Conservation (phyloP, 306 rosid genomes). For the Parietaria judaica region DNA sequence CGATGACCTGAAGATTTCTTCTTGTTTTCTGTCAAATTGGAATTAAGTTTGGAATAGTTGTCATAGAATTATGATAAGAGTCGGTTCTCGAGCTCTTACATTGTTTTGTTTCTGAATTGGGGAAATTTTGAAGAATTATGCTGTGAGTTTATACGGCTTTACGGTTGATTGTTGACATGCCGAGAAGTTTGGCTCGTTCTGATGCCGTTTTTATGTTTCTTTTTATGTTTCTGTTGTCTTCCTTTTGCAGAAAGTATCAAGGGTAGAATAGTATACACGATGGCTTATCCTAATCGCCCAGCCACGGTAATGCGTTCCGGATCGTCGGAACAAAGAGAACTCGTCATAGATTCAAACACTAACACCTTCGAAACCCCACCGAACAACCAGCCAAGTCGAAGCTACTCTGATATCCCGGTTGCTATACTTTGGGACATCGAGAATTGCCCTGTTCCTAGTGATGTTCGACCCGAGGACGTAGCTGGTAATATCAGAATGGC, state of each 20-base stretch:
- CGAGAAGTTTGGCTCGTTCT: not conserved
- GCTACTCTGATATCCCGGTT: conserved; percentile 63
- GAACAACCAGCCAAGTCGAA: conserved; percentile 44
- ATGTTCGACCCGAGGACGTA: conserved; percentile 91
- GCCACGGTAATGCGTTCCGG: conserved; percentile 31
- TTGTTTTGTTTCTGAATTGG: too few species aligned
- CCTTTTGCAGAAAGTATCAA: conserved; percentile 29
- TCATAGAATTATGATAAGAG: too few species aligned
- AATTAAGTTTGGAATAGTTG: too few species aligned
- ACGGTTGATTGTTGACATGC: too few species aligned
- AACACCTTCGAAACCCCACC: conserved; percentile 38
- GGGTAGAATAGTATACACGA: conserved; percentile 20
- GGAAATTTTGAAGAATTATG: too few species aligned
- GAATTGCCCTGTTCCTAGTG: conserved; percentile 93
- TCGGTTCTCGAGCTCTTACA: too few species aligned
- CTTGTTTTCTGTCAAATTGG: too few species aligned
- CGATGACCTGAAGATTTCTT: too few species aligned
- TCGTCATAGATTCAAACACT: conserved; percentile 40
- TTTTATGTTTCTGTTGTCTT: not conserved
- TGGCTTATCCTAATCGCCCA: conserved; percentile 42
- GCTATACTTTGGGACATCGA: conserved; percentile 96
- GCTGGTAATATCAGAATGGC: conserved; percentile 95
- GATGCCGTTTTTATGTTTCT: not conserved
- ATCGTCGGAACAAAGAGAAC: conserved; percentile 47
- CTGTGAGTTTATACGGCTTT: too few species aligned